Evolutionary conservation across 768 basidiomycete genomes (phyloP), one percentile per base, ranked within the genome.

Genomic region (Stropharia rugosoannulata): DNA sequence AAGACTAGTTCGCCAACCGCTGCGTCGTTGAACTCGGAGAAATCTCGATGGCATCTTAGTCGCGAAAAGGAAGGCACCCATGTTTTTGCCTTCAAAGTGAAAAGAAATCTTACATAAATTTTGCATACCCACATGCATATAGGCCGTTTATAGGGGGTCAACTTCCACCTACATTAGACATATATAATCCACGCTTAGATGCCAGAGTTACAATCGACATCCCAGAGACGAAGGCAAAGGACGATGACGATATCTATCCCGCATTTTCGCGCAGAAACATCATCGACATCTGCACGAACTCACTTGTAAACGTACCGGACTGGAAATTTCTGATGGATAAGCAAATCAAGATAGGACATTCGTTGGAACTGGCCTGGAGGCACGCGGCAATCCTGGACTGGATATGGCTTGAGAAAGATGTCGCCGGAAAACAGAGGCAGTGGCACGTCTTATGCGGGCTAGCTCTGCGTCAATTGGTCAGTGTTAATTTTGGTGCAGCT

Each of bases 11-110:
- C 80, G 3, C 85, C 85, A 1, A 81, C 81, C 3, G 69, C 77
- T 4, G 70, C 78, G 27, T 68, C 67, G 11, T 59, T 70, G 25
- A 70, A 73, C 38, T 65, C 69, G 32, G 67, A 74, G 2, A 80
- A 76, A 40, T 66, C 76, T 25, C 80, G 78, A 1, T 71, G 75
- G 42, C 76, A 81, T 54, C 78, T 88, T 54, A 77, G 74, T 51
- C 70, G 76, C 10, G 67, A 71, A 0, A 80, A 78, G 49, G 80
- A 82, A 57, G 93, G 94, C 4, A 91, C 87, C 0, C 88, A 93
- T 59, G 81, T 96, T 25, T 96, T 95, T 68, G 78, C 96, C 27
- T 90, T 95, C 70, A 95, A 96, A 64, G 63, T 77, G 15, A 91
- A 89, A 22, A 22, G 22, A 22, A 22, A 19, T 49, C 18, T 13